phyloP scores from a whole-genome alignment of 495 filamentous ascomycete species.

The Pyrenula massariospora region DNA sequence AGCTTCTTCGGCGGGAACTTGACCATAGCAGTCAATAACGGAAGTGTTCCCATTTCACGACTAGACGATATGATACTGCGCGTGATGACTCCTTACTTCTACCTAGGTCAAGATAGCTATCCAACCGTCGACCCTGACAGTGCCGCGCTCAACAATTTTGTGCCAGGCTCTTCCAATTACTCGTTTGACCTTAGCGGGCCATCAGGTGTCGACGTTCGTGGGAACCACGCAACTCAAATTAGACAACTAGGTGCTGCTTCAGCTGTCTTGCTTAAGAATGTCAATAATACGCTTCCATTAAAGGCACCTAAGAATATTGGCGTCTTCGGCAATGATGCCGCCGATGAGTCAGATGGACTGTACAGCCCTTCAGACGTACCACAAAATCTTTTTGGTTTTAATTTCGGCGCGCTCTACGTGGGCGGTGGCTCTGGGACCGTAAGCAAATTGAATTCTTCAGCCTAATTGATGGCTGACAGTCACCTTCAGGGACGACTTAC shows the following conservation, averaged over 20 bases:
- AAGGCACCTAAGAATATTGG: conserved; percentile 37
- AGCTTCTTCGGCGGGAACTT: conserved; percentile 16
- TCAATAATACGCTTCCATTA: conserved; percentile 40
- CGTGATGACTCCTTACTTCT: conserved; percentile 43
- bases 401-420: conserved; percentile 43
- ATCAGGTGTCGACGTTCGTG: conserved; percentile 37
- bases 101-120: conserved; percentile 36
- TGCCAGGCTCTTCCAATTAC: conserved; percentile 59
- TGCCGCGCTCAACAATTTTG: conserved; percentile 50
- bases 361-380: conserved; percentile 25
- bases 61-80: conserved; percentile 46
- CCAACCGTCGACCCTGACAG: conserved; percentile 31
- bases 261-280: conserved; percentile 53
- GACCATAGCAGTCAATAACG: conserved; percentile 31
- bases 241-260: conserved; percentile 45
- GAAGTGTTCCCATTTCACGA: conserved; percentile 25
- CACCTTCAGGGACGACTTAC: conserved; percentile 22
- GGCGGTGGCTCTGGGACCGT: conserved; percentile 48
- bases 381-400: conserved; percentile 20
- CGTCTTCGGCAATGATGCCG: conserved; percentile 54
- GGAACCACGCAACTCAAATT: conserved; percentile 34
- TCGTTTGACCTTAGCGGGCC: conserved; percentile 33
- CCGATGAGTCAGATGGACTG: conserved; percentile 31
- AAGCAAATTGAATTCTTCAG: neutral
- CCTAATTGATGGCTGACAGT: neutral